Evolutionary conservation across 202 grass and related monocot species (phyloP).

Genomic region (Panicum virgatum): DNA sequence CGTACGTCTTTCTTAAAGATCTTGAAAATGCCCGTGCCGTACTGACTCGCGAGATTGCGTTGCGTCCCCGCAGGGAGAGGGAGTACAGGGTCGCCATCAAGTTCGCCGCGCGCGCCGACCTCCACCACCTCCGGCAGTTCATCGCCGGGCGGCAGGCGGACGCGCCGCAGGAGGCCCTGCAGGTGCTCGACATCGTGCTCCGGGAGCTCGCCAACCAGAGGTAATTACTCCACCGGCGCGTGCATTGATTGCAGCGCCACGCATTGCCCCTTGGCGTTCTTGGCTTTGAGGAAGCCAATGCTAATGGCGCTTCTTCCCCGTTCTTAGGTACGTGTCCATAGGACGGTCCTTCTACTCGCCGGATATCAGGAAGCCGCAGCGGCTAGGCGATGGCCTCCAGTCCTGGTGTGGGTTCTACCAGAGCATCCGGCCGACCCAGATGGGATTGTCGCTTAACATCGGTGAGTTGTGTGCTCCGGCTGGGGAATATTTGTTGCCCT

Average conservation of each 20-base stretch:
- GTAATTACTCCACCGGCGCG: constrained; percentile 25
- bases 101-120: constrained; percentile 90
- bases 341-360: constrained; percentile 99
- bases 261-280: neutral
- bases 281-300: constrained; percentile 15
- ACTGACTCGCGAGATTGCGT: constrained; percentile 1
- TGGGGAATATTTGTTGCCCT: constrained; percentile 33
- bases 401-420: constrained; percentile 99
- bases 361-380: constrained; percentile 90
- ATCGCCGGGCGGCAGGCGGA: constrained; percentile 80
- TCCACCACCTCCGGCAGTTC: constrained; percentile 92
- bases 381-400: constrained; percentile 92
- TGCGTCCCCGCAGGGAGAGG: constrained; percentile 62
- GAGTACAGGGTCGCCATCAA: constrained; percentile 90
- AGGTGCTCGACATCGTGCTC: constrained; percentile 95
- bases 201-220: constrained; percentile 90
- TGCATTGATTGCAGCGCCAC: constrained; percentile 33
- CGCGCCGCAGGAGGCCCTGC: constrained; percentile 87
- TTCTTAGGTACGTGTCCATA: constrained; percentile 71
- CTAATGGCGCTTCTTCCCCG: neutral
- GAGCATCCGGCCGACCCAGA: constrained; percentile 97
- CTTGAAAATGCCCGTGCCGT: neutral
- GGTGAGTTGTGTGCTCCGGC: constrained; percentile 47
- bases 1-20: neutral
- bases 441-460: constrained; percentile 98